phyloP scores from a whole-genome alignment of 1,284 basidiomycete species.

The Golubevia pallescens region DNA sequence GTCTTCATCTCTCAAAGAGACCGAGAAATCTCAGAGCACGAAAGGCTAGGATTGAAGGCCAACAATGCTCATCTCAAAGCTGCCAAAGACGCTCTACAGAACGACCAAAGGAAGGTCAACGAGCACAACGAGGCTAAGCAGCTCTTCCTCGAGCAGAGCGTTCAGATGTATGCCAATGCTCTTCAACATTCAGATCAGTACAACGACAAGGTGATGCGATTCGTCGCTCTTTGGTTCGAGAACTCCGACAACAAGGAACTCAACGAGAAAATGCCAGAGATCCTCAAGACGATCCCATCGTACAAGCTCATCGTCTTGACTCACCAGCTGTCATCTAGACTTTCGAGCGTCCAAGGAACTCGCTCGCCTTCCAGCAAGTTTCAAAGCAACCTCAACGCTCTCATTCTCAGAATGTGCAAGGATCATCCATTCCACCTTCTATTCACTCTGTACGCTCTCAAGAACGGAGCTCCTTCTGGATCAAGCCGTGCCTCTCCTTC shows the following conservation, averaged over 20 bases:
- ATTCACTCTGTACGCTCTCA: constrained; percentile 60
- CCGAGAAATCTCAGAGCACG: constrained; percentile 68
- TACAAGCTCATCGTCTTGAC: constrained; percentile 87
- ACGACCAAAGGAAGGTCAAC: constrained; percentile 72
- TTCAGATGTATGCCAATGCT: constrained; percentile 82
- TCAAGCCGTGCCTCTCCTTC: constrained; percentile 17
- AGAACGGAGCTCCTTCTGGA: constrained; percentile 19
- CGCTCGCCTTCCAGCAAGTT: constrained; percentile 63
- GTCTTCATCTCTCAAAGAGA: constrained; percentile 77
- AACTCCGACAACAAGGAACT: constrained; percentile 74
- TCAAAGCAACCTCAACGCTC: constrained; percentile 72
- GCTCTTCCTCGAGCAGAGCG: constrained; percentile 75
- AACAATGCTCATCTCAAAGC: constrained; percentile 11
- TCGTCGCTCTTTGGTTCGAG: constrained; percentile 90
- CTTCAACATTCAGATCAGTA: constrained; percentile 75
- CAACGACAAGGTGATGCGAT: constrained; percentile 77
- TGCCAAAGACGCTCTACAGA: constrained; percentile 65
- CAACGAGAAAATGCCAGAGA: constrained; percentile 69
- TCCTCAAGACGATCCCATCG: constrained; percentile 76
- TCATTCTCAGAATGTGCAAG: constrained; percentile 78
- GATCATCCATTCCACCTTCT: constrained; percentile 95
- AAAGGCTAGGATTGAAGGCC: constrained; percentile 9
- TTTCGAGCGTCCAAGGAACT: constrained; percentile 67
- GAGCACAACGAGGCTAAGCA: constrained; percentile 72
- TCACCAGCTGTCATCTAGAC: constrained; percentile 87